Evolutionary conservation across 2,329 filamentous ascomycete species (phyloP).

Genomic region (Fusarium begoniae): DNA sequence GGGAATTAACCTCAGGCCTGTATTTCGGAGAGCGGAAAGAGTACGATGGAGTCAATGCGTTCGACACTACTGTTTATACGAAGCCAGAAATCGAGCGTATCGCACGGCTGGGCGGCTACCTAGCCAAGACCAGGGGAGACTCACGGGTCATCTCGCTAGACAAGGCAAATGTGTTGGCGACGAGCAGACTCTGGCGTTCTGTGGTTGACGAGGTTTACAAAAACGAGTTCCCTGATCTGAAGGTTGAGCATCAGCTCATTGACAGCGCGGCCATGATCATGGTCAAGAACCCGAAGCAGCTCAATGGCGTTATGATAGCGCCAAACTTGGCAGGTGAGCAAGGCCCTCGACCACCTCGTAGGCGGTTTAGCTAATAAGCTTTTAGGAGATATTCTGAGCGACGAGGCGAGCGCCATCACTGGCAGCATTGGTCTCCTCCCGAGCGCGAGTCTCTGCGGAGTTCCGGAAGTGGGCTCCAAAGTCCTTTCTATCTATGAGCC

Average conservation of each 20-base stretch:
- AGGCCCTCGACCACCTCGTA: not conserved
- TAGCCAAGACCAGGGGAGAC: constrained; percentile 78
- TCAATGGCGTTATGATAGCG: constrained; percentile 92
- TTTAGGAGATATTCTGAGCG: constrained; percentile 95
- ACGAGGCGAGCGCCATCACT: constrained; percentile 94
- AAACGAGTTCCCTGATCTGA: constrained; percentile 88
- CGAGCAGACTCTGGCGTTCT: constrained; percentile 88
- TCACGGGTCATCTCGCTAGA: constrained; percentile 84
- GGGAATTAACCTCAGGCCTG: constrained; percentile 91
- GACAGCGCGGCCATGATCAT: constrained; percentile 98
- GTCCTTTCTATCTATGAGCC: constrained; percentile 98
- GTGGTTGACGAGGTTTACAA: constrained; percentile 85
- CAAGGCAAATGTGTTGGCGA: constrained; percentile 96
- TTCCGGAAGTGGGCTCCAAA: constrained; percentile 84
- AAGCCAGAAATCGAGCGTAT: constrained; percentile 88
- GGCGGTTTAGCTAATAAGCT: not conserved
- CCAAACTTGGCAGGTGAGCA: constrained; percentile 72
- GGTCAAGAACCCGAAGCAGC: constrained; percentile 87
- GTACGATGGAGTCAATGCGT: constrained; percentile 72
- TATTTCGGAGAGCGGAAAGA: constrained; percentile 92
- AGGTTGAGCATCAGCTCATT: constrained; percentile 89
- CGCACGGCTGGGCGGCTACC: constrained; percentile 79
- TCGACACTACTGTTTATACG: constrained; percentile 89
- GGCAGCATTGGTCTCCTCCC: constrained; percentile 89
- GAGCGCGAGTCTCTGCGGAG: constrained; percentile 84